A percentile compares a stretch with the other conserved stretches of the same genome.
Evolutionary conservation across 345 rosid species (phyloP).

Genomic region (Lumnitzera racemosa): DNA sequence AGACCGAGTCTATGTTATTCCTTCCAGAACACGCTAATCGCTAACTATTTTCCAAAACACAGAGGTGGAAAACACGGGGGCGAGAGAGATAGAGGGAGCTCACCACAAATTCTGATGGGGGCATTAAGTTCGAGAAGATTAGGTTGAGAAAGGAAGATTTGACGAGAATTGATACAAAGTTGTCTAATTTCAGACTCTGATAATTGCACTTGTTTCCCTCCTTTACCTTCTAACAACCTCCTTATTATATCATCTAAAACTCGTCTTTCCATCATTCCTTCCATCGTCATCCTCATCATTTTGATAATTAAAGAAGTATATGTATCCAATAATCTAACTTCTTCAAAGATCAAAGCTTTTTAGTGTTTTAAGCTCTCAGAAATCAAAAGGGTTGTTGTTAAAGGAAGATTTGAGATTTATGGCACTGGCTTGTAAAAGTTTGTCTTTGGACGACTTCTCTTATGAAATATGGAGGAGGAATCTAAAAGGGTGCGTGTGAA

Average conservation of each 20-base stretch:
- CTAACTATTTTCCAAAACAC: not conserved
- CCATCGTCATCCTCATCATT: conserved; percentile 62
- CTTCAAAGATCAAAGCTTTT: not conserved
- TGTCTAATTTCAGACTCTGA: conserved; percentile 98
- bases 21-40: not conserved
- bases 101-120: conserved; percentile 83
- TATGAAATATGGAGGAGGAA: not conserved
- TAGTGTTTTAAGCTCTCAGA: not conserved
- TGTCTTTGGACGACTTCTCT: too few relatives aligned
- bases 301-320: not conserved
- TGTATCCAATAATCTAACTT: not conserved
- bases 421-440: too few relatives aligned
- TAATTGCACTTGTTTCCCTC: conserved; percentile 89
- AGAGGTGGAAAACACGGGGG: not conserved
- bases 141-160: conserved; percentile 84
- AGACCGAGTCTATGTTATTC: too few relatives aligned
- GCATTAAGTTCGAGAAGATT: conserved; percentile 64
- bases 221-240: conserved; percentile 87
- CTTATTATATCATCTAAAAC: conserved; percentile 90
- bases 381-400: too few relatives aligned
- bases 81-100: conserved; percentile 20
- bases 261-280: conserved; percentile 67
- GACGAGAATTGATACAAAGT: conserved; percentile 89
- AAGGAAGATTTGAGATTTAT: too few relatives aligned
- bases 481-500: not conserved